Evolutionary conservation across 2,329 filamentous ascomycete genomes (phyloP), one percentile per base, ranked within the genome.

Genomic region (Pseudogymnoascus sp.): DNA sequence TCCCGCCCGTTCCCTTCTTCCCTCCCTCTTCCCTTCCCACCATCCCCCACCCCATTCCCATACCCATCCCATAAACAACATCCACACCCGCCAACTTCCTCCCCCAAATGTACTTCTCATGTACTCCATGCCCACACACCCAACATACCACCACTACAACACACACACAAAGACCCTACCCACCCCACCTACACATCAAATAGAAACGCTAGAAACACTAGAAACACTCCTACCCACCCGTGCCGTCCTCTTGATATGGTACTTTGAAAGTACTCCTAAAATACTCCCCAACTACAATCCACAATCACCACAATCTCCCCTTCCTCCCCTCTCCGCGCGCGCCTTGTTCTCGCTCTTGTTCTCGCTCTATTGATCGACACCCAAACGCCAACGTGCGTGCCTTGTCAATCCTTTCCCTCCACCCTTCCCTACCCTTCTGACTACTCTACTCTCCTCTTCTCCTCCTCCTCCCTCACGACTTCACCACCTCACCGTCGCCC

Each of bases 351-450:
- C 21, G 21, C 21, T 21, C 21, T 21, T 4, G 4, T 12, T 36
- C 27, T 31, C 44, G 8, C 41, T 42, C 41, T 31, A 31, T 51
- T 31, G 27, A 33, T 55, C 44, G 44, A 33, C 44, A 9, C 42
- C 39, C 27, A 55, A 55, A 55, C 44, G 44, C 44, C 27, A 55
- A 55, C 44, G 44, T 55, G 44, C 44, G 44, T 55, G 44, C 27
- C 42, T 48, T 48, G 42, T 48, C 42, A 48, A 48, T 48, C 41
- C 41, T 44, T 44, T 44, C 42, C 42, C 21, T 29, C 21, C 21
- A 21, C 5, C 25, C 12, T 13, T 10, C 21, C 27, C 13, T 13
- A 4, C 44, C 21, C 21, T 21, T 21, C 17, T 38, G n/a, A 38
- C 35, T 13, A 38, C 10, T 13, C 35, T n/a, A 41, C n/a, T 48